Evolutionary conservation across 495 filamentous ascomycete species (phyloP), one percentile per base, ranked within the genome.

Genomic region (Oleoguttula mirabilis): DNA sequence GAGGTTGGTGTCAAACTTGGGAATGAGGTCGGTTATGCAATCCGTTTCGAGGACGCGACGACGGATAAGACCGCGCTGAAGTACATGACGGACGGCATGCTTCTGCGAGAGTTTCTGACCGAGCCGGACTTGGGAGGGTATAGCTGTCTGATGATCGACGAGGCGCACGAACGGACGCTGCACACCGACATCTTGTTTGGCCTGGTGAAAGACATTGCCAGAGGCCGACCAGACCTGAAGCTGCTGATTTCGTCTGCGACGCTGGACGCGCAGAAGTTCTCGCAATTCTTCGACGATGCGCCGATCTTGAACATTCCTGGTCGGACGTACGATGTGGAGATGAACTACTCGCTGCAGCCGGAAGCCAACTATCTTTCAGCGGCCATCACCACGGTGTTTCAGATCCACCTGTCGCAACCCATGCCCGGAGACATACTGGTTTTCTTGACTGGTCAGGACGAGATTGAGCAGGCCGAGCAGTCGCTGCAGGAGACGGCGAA

Each of bases 21-120:
- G 1, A 85, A 86, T 51, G 84, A 94, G 55, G 88, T 95, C 23
- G 90, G 90, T 24, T 98, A 98, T 59, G 79, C 82, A 2, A 94
- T 98, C 51, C 81, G 90, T 41, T 98, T 96, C 55, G 90, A 98
- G 55, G 86, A 98, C 59, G 76, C 77, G 32, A 95, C 90, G 0
- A 85, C 75, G 54, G 86, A 94, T 48, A 93, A 94, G 64, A 96
- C 90, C 0, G 70, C 88, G 30, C 61, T 98, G 20, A 94, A 95
- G 60, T 98, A 94, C 58, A 93, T 94, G 86, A 98, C 90, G 2
- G 90, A 98, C 58, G 90, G 90, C 47, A 95, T 96, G 87, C 69
- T 96, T 32, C 67, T 96, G 15, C 73, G 88, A 55, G 88, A 95
- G 55, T 80, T 95, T 48, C 72, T 95, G 51, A 87, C 84, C 0